These are phyloP conservation scores for Alopecurus myosuroides DNA, from an alignment of 176 grass and related monocot species.

Conservation along the genomic window DNA sequence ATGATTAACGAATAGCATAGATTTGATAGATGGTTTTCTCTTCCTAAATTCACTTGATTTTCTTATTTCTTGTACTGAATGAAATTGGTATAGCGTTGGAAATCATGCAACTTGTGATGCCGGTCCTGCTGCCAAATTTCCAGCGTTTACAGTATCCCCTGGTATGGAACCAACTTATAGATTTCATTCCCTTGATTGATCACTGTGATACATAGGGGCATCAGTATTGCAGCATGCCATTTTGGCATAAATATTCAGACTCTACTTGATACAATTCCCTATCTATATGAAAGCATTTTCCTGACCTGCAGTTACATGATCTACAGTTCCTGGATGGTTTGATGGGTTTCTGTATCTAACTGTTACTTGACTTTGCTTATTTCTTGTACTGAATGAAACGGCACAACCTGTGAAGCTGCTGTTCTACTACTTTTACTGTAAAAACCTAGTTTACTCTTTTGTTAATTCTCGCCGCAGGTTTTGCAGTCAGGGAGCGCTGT, in stretches of 20 bases:
- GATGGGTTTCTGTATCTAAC: constrained; percentile 9
- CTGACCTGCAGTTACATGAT: constrained; percentile 20
- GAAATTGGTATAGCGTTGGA: not conserved
- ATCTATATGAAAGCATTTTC: not conserved
- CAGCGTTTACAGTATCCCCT: not conserved
- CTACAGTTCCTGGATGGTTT: not conserved
- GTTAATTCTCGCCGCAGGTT: constrained; percentile 3
- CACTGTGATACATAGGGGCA: not conserved
- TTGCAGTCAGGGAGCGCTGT: constrained; percentile 43
- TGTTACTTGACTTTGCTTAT: not conserved
- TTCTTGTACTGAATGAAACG: constrained; percentile 3
- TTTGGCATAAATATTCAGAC: not conserved
- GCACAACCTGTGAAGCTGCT: not conserved
- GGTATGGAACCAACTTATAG: not conserved
- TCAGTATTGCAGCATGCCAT: not conserved
- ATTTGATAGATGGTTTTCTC: not conserved
- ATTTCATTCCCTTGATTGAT: not conserved
- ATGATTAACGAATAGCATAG: not conserved
- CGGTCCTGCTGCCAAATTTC: not conserved
- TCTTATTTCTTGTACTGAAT: not conserved
- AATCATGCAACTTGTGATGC: not conserved
- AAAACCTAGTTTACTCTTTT: not conserved
- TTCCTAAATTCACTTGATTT: not conserved
- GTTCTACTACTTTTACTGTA: not conserved
- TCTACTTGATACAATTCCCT: not conserved